These are phyloP conservation scores for Knufia fluminis DNA, from an alignment of 2,329 filamentous ascomycete genomes.

Conservation along the genomic window DNA sequence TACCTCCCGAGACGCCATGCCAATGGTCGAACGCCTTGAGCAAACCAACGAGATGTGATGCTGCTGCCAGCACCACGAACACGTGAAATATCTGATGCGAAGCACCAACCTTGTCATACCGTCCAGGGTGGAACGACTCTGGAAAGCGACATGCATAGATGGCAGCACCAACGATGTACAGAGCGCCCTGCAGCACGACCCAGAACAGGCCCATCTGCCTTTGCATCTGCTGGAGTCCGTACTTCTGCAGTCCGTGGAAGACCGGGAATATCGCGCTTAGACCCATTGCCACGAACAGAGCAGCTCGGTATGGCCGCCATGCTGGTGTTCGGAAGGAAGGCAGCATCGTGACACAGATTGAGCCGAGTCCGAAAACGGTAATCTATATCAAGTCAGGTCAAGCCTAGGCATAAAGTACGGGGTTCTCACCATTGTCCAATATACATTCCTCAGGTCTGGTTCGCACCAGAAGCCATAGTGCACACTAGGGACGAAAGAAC, in stretches of 20 bases:
- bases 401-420: conserved; percentile 5
- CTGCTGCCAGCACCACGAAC: conserved; percentile 72
- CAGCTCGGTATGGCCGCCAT: conserved; percentile 75
- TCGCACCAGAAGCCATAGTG: conserved; percentile 78
- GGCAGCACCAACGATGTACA: conserved; percentile 79
- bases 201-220: conserved; percentile 70
- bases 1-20: conserved; percentile 42
- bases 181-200: conserved; percentile 66
- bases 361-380: conserved; percentile 64
- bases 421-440: conserved; percentile 62
- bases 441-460: conserved; percentile 55
- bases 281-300: conserved; percentile 84
- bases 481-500: conserved; percentile 78
- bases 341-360: conserved; percentile 65
- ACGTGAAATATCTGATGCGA: conserved; percentile 97
- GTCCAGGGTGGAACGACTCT: conserved; percentile 66
- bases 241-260: conserved; percentile 61
- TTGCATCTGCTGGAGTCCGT: conserved; percentile 58
- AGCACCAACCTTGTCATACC: conserved; percentile 82
- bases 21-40: conserved; percentile 78
- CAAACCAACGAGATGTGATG: conserved; percentile 71
- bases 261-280: conserved; percentile 76
- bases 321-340: conserved; percentile 74
- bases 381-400: conserved; percentile 48
- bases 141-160: conserved; percentile 85